Evolutionary conservation across 2,329 filamentous ascomycete genomes (phyloP).

Genomic region (Gaeumannomyces tritici): DNA sequence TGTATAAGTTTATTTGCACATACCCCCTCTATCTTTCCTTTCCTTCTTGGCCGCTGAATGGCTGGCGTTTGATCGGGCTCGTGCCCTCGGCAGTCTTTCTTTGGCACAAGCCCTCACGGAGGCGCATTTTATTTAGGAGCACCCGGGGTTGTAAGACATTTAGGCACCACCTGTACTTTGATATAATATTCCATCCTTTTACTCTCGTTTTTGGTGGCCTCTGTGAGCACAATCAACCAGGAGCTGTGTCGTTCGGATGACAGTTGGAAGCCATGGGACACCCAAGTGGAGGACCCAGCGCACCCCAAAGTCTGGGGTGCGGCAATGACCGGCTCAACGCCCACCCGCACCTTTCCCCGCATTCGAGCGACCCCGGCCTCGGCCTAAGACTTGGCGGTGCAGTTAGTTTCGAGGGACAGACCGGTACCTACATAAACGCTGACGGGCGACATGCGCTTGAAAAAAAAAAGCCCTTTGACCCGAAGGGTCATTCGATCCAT

Average conservation of each 20-base stretch:
- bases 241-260: too few relatives aligned
- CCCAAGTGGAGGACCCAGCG: too few relatives aligned
- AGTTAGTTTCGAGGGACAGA: neutral
- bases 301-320: neutral
- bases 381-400: neutral
- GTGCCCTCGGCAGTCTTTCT: neutral
- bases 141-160: neutral
- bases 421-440: neutral
- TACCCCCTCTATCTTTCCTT: neutral
- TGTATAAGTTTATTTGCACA: conserved; percentile 3
- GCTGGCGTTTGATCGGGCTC: too few relatives aligned
- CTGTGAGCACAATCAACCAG: too few relatives aligned
- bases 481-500: neutral
- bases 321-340: neutral
- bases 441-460: neutral
- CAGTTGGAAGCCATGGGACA: too few relatives aligned
- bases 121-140: neutral
- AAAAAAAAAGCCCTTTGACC: neutral
- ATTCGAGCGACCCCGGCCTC: neutral
- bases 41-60: neutral
- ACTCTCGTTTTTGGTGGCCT: neutral
- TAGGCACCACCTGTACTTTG: neutral
- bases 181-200: neutral
- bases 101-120: neutral
- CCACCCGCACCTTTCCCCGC: neutral